Percentiles rank a stretch among this genome's conserved stretches.
These are phyloP conservation scores for Cutaneotrichosporon cyanovorans DNA, from an alignment of 1,284 basidiomycete species.

Conservation along the genomic window DNA sequence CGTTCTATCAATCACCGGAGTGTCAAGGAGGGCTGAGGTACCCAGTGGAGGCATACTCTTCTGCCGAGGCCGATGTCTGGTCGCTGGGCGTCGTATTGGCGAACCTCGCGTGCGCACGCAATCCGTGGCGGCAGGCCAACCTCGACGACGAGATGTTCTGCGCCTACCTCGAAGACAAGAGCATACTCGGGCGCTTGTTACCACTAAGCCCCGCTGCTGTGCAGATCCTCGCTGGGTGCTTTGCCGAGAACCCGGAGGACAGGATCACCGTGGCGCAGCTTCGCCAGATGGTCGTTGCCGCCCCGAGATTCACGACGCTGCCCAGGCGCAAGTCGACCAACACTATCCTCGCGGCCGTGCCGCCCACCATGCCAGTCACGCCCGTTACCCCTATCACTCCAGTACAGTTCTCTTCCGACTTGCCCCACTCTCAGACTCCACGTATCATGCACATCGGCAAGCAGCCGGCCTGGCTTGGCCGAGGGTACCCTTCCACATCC, in stretches of 20 bases:
- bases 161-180: constrained; percentile 58
- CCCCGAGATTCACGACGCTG: constrained; percentile 58
- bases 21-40: constrained; percentile 67
- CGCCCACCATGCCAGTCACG: not conserved
- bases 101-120: constrained; percentile 78
- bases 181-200: constrained; percentile 62
- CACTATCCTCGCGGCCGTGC: too few species aligned
- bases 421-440: not conserved
- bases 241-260: constrained; percentile 53
- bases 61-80: constrained; percentile 79
- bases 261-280: constrained; percentile 58
- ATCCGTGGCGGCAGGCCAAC: constrained; percentile 77
- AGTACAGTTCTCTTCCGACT: not conserved
- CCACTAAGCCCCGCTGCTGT: constrained; percentile 53
- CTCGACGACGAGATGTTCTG: constrained; percentile 64
- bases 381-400: not conserved
- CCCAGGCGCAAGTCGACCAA: too few species aligned
- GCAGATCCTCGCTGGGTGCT: constrained; percentile 53
- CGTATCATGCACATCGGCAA: too few species aligned
- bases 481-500: too few species aligned
- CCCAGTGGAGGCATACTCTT: constrained; percentile 58
- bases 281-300: constrained; percentile 52
- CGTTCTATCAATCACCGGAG: constrained; percentile 74
- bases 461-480: too few species aligned
- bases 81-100: constrained; percentile 86